These are phyloP conservation scores for Talaromyces ruber DNA, from an alignment of 495 filamentous ascomycete genomes.

Conservation along the genomic window DNA sequence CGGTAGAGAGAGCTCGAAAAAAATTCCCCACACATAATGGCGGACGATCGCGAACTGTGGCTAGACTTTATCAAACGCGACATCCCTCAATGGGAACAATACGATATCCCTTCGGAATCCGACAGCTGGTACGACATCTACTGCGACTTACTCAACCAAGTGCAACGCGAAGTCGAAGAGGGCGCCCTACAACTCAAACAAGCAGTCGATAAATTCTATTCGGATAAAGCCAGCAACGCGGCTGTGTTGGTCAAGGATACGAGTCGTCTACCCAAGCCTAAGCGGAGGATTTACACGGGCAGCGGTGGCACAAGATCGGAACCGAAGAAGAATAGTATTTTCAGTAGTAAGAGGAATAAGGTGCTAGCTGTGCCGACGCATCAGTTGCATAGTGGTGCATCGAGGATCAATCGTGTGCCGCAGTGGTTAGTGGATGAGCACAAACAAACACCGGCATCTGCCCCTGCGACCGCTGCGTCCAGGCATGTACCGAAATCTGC, in stretches of 20 bases:
- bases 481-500: background rate
- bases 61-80: conserved; percentile 58
- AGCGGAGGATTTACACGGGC: conserved; percentile 15
- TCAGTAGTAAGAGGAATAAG: conserved; percentile 26
- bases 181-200: conserved; percentile 41
- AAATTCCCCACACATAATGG: conserved; percentile 55
- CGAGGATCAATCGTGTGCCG: conserved; percentile 31
- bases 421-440: conserved; percentile 34
- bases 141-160: conserved; percentile 33
- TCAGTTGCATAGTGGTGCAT: conserved; percentile 26
- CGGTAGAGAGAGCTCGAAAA: conserved; percentile 48
- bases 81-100: conserved; percentile 51
- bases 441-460: conserved; percentile 17
- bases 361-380: conserved; percentile 31
- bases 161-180: conserved; percentile 35
- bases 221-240: conserved; percentile 37
- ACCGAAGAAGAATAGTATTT: conserved; percentile 27
- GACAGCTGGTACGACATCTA: conserved; percentile 61
- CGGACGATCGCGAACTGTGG: conserved; percentile 58
- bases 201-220: conserved; percentile 40
- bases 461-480: background rate
- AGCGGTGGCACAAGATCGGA: conserved; percentile 8
- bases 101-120: conserved; percentile 45
- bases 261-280: conserved; percentile 15
- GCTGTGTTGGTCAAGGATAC: conserved; percentile 33